Evolutionary conservation across 2,329 filamentous ascomycete species (phyloP).

Genomic region (Cladorrhinum sp.): DNA sequence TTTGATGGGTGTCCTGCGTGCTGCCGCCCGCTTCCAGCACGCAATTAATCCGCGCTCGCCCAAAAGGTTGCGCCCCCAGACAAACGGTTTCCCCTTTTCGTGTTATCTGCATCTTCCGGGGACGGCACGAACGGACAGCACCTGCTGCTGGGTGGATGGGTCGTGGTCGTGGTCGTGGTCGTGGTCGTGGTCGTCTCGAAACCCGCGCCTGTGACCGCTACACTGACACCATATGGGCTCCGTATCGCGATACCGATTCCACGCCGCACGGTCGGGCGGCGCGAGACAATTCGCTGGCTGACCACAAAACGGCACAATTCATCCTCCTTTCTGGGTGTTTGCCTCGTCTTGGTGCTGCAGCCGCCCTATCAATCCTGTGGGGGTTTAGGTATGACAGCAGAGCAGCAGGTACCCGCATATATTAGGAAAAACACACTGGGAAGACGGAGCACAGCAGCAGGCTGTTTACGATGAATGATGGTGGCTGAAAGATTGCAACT

Average conservation of each 20-base stretch:
- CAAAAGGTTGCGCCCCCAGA: neutral
- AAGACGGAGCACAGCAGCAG: neutral
- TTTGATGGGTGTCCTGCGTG: neutral
- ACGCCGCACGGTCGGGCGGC: neutral
- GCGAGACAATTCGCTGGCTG: neutral
- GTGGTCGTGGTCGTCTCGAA: too few species aligned
- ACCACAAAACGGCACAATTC: neutral
- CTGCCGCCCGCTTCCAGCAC: neutral
- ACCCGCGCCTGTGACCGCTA: constrained; percentile 20
- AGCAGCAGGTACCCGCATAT: neutral
- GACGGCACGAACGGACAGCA: constrained; percentile 1
- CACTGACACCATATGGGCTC: constrained; percentile 15
- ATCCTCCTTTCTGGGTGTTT: neutral
- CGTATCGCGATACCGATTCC: constrained; percentile 5
- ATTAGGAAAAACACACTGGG: neutral
- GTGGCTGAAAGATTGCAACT: neutral
- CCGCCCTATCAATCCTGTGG: constrained; percentile 6
- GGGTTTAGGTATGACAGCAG: neutral
- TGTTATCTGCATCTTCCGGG: neutral
- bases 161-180: too few species aligned
- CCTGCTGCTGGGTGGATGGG: neutral
- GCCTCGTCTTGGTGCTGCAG: neutral
- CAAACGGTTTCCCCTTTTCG: neutral
- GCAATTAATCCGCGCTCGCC: neutral
- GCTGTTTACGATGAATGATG: neutral